phyloP scores from a whole-genome alignment of 179 eudicot genomes.

The Pouteria campechiana region DNA sequence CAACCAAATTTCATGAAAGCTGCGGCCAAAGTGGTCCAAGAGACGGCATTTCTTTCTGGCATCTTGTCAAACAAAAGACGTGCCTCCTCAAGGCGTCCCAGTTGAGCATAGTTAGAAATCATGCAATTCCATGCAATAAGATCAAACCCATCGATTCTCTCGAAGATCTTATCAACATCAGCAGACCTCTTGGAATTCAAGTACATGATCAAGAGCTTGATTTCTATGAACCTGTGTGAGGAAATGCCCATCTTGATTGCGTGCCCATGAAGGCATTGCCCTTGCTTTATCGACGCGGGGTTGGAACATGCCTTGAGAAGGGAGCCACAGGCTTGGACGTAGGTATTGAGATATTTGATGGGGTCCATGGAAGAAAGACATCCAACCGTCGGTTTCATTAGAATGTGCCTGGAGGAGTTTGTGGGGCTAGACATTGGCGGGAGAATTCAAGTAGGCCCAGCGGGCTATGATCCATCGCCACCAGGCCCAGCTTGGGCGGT shows the following conservation, averaged over 20 bases:
- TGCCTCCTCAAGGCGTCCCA: constrained; percentile 22
- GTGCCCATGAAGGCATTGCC: constrained; percentile 25
- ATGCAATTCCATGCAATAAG: constrained; percentile 32
- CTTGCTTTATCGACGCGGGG: constrained; percentile 14
- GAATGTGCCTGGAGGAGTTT: too few relatives aligned
- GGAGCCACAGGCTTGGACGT: constrained; percentile 7
- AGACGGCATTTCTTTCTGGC: constrained; percentile 37
- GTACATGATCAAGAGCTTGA: constrained; percentile 31
- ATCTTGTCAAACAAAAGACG: constrained; percentile 34
- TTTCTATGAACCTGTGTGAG: constrained; percentile 20
- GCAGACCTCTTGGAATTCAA: constrained; percentile 13
- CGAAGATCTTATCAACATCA: constrained; percentile 22
- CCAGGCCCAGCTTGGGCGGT: too few relatives aligned
- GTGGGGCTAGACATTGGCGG: too few relatives aligned
- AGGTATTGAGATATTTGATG: constrained; percentile 12
- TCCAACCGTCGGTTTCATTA: not conserved
- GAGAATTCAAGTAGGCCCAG: too few relatives aligned
- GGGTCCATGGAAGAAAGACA: constrained; percentile 8
- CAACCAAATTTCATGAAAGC: constrained; percentile 28
- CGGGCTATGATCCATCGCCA: too few relatives aligned
- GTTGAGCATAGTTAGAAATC: constrained; percentile 16
- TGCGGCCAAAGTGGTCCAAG: constrained; percentile 37
- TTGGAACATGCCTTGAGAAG: constrained; percentile 16
- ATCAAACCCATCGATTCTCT: constrained; percentile 32
- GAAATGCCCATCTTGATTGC: constrained; percentile 27